A percentile compares a stretch with the other conserved stretches of the same genome.
Evolutionary conservation across 371 early-diverging fungal species (phyloP).

Genomic region (Zopfochytrium polystomum): DNA sequence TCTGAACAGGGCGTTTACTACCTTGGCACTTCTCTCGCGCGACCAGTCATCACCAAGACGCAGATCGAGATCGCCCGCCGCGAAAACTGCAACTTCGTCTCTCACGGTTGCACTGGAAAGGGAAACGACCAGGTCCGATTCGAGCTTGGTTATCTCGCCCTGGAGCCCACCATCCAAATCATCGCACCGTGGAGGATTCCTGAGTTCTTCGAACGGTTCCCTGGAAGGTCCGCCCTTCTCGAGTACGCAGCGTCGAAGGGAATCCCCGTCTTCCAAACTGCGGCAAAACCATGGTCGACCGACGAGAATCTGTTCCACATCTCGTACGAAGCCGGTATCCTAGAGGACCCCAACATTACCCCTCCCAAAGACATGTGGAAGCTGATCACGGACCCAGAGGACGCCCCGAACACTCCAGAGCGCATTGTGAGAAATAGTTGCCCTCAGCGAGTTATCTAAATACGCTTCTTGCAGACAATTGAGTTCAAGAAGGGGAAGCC

Average conservation of each 20-base stretch:
- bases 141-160: slow-evolving; percentile 95
- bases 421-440: slow-evolving; percentile 59
- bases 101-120: slow-evolving; percentile 98
- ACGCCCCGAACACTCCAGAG: slow-evolving; percentile 94
- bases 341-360: slow-evolving; percentile 86
- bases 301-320: slow-evolving; percentile 98
- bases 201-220: slow-evolving; percentile 92
- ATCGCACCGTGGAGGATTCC: slow-evolving; percentile 95
- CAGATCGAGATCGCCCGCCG: slow-evolving; percentile 90
- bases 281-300: slow-evolving; percentile 96
- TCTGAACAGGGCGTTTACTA: slow-evolving; percentile 67
- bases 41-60: slow-evolving; percentile 89
- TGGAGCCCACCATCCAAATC: slow-evolving; percentile 88
- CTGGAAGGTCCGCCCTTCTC: slow-evolving; percentile 87
- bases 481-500: slow-evolving; percentile 87
- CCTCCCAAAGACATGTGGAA: slow-evolving; percentile 98
- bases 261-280: slow-evolving; percentile 93
- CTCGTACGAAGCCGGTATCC: slow-evolving; percentile 95
- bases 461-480: slow-evolving; percentile 48
- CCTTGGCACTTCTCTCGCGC: slow-evolving; percentile 94
- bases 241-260: slow-evolving; percentile 87
- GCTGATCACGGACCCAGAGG: slow-evolving; percentile 89
- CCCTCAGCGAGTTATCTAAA: not conserved
- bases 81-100: slow-evolving; percentile 89
- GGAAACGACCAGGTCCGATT: slow-evolving; percentile 99